Evolutionary conservation across 192 early-diverging fungal genomes (phyloP).

Genomic region (Coemansia sp.): DNA sequence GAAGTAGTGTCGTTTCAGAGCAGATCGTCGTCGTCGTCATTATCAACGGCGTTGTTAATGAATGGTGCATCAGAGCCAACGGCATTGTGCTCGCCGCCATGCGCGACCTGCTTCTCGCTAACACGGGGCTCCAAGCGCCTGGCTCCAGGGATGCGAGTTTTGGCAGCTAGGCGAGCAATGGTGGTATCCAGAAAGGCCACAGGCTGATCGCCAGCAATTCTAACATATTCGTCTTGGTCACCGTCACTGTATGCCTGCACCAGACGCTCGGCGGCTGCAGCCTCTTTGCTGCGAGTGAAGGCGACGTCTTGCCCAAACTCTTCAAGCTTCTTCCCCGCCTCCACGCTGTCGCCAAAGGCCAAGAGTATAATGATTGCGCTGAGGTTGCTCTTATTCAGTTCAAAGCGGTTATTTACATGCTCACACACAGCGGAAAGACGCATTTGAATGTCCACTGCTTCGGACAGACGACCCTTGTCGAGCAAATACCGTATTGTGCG

Average conservation of each 20-base stretch:
- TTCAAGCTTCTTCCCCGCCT: constrained; percentile 45
- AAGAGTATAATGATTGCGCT: constrained; percentile 37
- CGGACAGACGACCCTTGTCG: constrained; percentile 28
- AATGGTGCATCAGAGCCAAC: not conserved
- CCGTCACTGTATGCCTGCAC: constrained; percentile 43
- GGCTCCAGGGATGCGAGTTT: constrained; percentile 40
- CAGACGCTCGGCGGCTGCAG: constrained; percentile 35
- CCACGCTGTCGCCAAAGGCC: constrained; percentile 49
- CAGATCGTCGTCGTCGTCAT: constrained; percentile 40
- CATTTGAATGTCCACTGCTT: constrained; percentile 33
- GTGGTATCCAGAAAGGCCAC: constrained; percentile 34
- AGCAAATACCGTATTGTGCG: constrained; percentile 30
- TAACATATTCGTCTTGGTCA: constrained; percentile 41
- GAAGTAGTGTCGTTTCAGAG: constrained; percentile 11
- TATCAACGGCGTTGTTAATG: constrained; percentile 5
- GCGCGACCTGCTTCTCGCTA: not conserved
- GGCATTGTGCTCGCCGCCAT: not conserved
- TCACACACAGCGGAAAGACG: constrained; percentile 43
- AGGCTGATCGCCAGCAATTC: constrained; percentile 23
- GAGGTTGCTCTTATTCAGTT: constrained; percentile 39
- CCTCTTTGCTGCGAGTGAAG: constrained; percentile 41
- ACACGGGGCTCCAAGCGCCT: constrained; percentile 11
- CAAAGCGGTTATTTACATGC: constrained; percentile 40
- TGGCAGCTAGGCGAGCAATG: constrained; percentile 33
- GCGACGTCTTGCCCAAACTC: constrained; percentile 35